Evolutionary conservation across 164 flowering plant genomes (phyloP).

Genomic region (Annona cherimola): DNA sequence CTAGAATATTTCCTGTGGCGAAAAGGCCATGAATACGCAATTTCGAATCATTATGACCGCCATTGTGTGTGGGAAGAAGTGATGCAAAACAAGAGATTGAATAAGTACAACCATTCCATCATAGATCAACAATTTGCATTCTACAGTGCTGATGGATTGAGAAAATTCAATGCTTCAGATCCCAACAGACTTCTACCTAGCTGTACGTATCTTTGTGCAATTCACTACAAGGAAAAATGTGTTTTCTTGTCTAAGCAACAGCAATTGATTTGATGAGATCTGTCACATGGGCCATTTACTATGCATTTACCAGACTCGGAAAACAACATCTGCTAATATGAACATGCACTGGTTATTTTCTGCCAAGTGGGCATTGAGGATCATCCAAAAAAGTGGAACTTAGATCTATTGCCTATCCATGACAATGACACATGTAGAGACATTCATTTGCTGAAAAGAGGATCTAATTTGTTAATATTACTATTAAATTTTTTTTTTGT

Average conservation of each 20-base stretch:
- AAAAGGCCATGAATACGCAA: conserved; percentile 80
- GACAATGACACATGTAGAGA: neutral
- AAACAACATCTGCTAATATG: neutral
- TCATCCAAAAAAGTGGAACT: neutral
- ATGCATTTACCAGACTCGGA: neutral
- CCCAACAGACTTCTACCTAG: conserved; percentile 77
- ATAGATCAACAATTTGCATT: conserved; percentile 86
- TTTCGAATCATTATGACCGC: conserved; percentile 92
- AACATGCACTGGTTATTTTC: neutral
- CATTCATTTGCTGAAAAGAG: neutral
- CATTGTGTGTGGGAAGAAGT: conserved; percentile 99
- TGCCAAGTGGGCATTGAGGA: neutral
- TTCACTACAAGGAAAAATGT: neutral
- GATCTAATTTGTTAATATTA: neutral
- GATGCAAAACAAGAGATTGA: conserved; percentile 78
- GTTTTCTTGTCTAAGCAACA: neutral
- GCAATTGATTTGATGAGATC: neutral
- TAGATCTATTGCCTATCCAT: neutral
- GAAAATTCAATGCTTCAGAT: conserved; percentile 77
- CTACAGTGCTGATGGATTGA: conserved; percentile 84
- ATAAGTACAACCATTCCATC: conserved; percentile 82
- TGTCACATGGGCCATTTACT: neutral
- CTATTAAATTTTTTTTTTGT: neutral
- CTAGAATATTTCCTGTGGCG: conserved; percentile 90
- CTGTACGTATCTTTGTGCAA: conserved; percentile 44